These are phyloP conservation scores for Borealophlyctis nickersoniae DNA, from an alignment of 192 early-diverging fungal genomes.

Conservation along the genomic window DNA sequence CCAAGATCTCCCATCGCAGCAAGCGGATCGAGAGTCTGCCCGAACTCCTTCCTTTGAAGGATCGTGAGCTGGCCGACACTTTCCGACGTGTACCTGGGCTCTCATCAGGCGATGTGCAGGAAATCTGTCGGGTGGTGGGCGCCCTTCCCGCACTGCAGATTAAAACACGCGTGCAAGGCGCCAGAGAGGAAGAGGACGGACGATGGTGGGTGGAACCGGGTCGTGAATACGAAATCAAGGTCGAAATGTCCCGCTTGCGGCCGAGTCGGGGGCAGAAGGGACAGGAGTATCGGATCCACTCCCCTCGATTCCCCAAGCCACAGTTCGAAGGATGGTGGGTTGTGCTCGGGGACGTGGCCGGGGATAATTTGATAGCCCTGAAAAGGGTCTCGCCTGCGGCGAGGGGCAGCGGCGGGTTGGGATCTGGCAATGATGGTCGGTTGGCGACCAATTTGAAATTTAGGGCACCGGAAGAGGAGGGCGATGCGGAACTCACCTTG, in stretches of 20 bases:
- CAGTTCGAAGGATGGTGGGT: slow-evolving; percentile 96
- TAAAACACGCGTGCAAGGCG: slow-evolving; percentile 19
- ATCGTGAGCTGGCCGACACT: slow-evolving; percentile 14
- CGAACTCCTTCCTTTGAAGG: slow-evolving; percentile 13
- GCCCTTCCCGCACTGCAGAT: slow-evolving; percentile 34
- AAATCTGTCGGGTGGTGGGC: slow-evolving; percentile 30
- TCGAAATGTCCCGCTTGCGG: slow-evolving; percentile 25
- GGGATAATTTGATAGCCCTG: slow-evolving; percentile 71
- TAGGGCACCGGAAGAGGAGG: slow-evolving; percentile 59
- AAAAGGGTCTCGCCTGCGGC: slow-evolving; percentile 78
- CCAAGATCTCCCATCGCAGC: slow-evolving; percentile 8
- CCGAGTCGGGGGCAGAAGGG: background rate
- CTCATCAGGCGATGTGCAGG: slow-evolving; percentile 10
- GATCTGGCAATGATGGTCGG: slow-evolving; percentile 3
- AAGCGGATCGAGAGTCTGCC: slow-evolving; percentile 5
- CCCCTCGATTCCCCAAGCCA: slow-evolving; percentile 84
- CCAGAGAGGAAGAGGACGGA: slow-evolving; percentile 27
- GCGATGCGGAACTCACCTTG: slow-evolving; percentile 56
- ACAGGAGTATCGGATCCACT: slow-evolving; percentile 55
- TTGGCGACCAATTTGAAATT: slow-evolving; percentile 53
- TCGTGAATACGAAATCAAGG: slow-evolving; percentile 38
- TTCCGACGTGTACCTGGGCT: slow-evolving; percentile 17
- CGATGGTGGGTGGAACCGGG: slow-evolving; percentile 40
- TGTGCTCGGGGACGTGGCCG: slow-evolving; percentile 64
- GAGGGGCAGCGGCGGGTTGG: slow-evolving; percentile 36